These are phyloP conservation scores for Lobosporangium transversale DNA, from an alignment of 192 early-diverging fungal genomes.

Conservation along the genomic window DNA sequence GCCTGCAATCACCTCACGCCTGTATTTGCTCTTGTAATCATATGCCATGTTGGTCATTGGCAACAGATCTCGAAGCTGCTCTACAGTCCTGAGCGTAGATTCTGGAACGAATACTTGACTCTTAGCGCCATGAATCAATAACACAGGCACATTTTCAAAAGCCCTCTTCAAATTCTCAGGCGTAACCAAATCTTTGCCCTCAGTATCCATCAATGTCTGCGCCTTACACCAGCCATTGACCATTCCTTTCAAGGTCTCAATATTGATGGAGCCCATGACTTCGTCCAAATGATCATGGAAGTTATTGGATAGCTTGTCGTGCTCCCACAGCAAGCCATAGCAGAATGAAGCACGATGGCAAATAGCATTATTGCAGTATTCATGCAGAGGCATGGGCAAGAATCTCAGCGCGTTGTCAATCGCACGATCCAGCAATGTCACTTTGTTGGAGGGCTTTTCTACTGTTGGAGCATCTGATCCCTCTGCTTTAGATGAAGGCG, in stretches of 20 bases:
- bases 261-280: conserved; percentile 46
- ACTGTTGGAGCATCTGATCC: background rate
- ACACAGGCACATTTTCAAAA: conserved; percentile 44
- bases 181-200: conserved; percentile 38
- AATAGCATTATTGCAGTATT: conserved; percentile 51
- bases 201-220: conserved; percentile 20
- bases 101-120: conserved; percentile 49
- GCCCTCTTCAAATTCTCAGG: conserved; percentile 36
- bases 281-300: conserved; percentile 51
- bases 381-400: conserved; percentile 40
- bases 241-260: conserved; percentile 39
- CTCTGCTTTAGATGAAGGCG: conserved; percentile 9
- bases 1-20: conserved; percentile 29
- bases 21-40: conserved; percentile 42
- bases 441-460: conserved; percentile 12
- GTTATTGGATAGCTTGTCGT: conserved; percentile 52
- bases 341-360: conserved; percentile 52
- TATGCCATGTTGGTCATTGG: conserved; percentile 28
- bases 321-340: conserved; percentile 49
- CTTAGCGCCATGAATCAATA: conserved; percentile 54
- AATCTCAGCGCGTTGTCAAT: conserved; percentile 49
- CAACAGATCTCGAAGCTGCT: conserved; percentile 29
- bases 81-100: conserved; percentile 30
- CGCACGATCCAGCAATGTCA: conserved; percentile 29
- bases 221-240: conserved; percentile 24